These are phyloP conservation scores for Colletotrichum abscissum DNA, from an alignment of 2,329 filamentous ascomycete genomes.

Conservation along the genomic window DNA sequence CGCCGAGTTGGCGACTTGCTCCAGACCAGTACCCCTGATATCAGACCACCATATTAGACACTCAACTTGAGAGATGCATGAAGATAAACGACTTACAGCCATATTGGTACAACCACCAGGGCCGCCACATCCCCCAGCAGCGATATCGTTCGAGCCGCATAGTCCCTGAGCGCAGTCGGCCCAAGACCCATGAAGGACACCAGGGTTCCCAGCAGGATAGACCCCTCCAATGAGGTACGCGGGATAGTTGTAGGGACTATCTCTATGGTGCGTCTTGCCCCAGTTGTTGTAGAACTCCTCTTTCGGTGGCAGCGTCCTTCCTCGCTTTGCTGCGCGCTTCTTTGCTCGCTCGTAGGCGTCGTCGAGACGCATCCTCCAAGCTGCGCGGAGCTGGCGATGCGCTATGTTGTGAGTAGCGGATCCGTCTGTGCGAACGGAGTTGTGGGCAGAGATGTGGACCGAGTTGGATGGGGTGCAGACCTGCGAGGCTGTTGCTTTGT, in stretches of 20 bases:
- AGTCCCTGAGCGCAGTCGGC: slow-evolving; percentile 41
- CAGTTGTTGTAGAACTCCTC: slow-evolving; percentile 65
- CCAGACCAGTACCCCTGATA: slow-evolving; percentile 16
- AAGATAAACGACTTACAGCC: slow-evolving; percentile 1
- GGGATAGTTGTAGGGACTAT: slow-evolving; percentile 58
- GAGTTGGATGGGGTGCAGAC: slow-evolving; percentile 67
- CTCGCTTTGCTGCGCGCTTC: slow-evolving; percentile 61
- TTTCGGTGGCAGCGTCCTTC: slow-evolving; percentile 57
- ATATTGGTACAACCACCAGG: slow-evolving; percentile 44
- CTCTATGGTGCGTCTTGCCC: slow-evolving; percentile 63
- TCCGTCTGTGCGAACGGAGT: slow-evolving; percentile 62
- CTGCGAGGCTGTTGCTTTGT: slow-evolving; percentile 59
- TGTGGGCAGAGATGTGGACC: slow-evolving; percentile 80
- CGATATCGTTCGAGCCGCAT: slow-evolving; percentile 45
- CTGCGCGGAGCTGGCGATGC: slow-evolving; percentile 50
- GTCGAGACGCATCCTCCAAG: slow-evolving; percentile 55
- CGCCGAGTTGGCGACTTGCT: not conserved
- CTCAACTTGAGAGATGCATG: not conserved
- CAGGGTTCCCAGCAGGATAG: slow-evolving; percentile 59
- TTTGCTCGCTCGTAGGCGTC: slow-evolving; percentile 66
- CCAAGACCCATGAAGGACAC: slow-evolving; percentile 43
- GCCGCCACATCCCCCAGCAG: slow-evolving; percentile 56
- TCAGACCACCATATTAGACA: not conserved
- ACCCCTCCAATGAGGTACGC: slow-evolving; percentile 55
- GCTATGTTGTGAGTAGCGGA: slow-evolving; percentile 21